Conservation (phyloP, 352 stramenopile genomes). For the Phytophthora agathidicida region DNA sequence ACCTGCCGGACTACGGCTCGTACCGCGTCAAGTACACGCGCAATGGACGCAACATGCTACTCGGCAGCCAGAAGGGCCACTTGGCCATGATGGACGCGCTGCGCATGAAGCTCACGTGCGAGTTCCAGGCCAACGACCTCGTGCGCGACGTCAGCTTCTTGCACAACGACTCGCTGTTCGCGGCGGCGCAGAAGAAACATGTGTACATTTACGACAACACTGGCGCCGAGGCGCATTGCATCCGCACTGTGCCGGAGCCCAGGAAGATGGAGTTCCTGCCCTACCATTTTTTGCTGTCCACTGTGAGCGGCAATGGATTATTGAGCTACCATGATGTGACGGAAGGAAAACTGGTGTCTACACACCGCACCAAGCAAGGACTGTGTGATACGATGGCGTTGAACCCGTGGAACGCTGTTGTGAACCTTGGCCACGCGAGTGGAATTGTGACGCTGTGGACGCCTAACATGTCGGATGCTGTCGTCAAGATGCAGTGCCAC, state of each 20-base stretch:
- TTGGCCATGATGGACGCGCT: slow-evolving; percentile 95
- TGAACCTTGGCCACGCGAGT: slow-evolving; percentile 97
- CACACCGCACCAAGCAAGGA: slow-evolving; percentile 94
- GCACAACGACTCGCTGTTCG: slow-evolving; percentile 98
- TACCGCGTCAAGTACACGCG: slow-evolving; percentile 96
- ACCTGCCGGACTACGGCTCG: slow-evolving; percentile 91
- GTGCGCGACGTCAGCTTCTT: slow-evolving; percentile 97
- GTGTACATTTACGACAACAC: slow-evolving; percentile 99
- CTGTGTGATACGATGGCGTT: slow-evolving; percentile 92
- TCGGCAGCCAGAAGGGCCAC: slow-evolving; percentile 95
- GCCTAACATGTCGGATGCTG: slow-evolving; percentile 91
- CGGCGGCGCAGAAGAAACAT: slow-evolving; percentile 97
- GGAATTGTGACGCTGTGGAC: slow-evolving; percentile 99
- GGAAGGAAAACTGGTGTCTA: slow-evolving; percentile 92
- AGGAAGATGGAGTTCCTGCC: slow-evolving; percentile 96
- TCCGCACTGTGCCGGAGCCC: slow-evolving; percentile 93
- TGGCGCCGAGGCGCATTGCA: slow-evolving; percentile 96
- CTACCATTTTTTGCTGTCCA: slow-evolving; percentile 99
- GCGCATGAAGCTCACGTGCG: slow-evolving; percentile 90
- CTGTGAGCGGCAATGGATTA: slow-evolving; percentile 89
- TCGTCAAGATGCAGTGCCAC: slow-evolving; percentile 99
- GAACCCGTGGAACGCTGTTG: slow-evolving; percentile 97
- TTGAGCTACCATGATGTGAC: slow-evolving; percentile 98
- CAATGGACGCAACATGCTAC: slow-evolving; percentile 95
- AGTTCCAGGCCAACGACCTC: slow-evolving; percentile 95